phyloP scores from a whole-genome alignment of 768 basidiomycete species.

The Lyophyllum shimeji region DNA sequence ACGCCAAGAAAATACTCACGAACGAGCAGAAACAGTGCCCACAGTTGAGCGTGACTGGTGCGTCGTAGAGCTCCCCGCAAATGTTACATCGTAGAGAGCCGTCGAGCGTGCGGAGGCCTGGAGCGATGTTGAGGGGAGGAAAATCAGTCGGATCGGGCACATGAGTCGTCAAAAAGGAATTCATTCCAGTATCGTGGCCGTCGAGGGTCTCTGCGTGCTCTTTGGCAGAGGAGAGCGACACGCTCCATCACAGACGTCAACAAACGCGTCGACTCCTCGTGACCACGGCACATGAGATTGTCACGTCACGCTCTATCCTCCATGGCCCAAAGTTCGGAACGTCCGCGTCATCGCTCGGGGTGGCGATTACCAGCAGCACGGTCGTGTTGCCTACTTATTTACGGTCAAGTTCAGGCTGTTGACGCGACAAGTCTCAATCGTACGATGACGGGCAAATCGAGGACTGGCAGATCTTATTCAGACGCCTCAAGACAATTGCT shows the following conservation, averaged over 20 bases:
- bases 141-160: conserved; percentile 74
- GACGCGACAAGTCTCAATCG: too few species aligned
- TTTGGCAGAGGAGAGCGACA: background rate
- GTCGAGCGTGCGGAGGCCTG: conserved; percentile 65
- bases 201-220: background rate
- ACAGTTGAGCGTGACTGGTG: conserved; percentile 70
- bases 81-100: conserved; percentile 69
- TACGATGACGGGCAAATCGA: too few species aligned
- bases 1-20: conserved; percentile 38
- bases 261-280: conserved; percentile 3
- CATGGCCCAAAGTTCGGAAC: too few species aligned
- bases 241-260: background rate
- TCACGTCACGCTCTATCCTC: too few species aligned
- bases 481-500: too few species aligned
- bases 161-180: conserved; percentile 26
- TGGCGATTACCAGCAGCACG: too few species aligned
- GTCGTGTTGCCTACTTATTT: too few species aligned
- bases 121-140: conserved; percentile 38
- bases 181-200: conserved; percentile 26
- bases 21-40: conserved; percentile 84
- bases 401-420: background rate
- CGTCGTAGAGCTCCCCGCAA: conserved; percentile 72
- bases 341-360: too few species aligned
- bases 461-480: too few species aligned
- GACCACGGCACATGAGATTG: background rate